Conservation (phyloP, 1,284 basidiomycete species). For the Cryptococcus neoformans region DNA sequence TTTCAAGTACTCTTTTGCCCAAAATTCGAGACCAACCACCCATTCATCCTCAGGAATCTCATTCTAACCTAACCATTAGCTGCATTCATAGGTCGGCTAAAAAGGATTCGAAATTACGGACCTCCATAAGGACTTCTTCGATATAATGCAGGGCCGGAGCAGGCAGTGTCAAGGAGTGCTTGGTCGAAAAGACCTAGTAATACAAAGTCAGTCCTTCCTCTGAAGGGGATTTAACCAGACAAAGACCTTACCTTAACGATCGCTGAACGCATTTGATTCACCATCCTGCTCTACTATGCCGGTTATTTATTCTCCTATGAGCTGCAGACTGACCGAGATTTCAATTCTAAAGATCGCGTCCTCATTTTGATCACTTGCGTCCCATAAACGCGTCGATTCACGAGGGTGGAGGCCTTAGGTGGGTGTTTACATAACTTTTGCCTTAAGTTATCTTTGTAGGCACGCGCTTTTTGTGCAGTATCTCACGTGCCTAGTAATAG, state of each 20-base stretch:
- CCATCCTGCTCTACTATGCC: slow-evolving; percentile 23
- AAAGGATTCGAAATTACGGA: slow-evolving; percentile 9
- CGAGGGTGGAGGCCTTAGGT: no score
- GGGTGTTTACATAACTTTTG: no score
- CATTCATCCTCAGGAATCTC: slow-evolving; percentile 60
- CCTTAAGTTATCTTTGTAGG: no score
- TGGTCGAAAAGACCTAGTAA: slow-evolving; percentile 49
- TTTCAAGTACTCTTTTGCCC: slow-evolving; percentile 85
- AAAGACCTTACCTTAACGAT: slow-evolving; percentile 43
- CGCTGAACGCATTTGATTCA: slow-evolving; percentile 39
- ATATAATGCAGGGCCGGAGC: slow-evolving; percentile 46
- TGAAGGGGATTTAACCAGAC: background rate
- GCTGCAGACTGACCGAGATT: no score
- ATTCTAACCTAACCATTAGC: slow-evolving; percentile 48
- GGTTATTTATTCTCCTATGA: background rate
- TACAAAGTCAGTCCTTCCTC: background rate
- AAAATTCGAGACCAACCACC: slow-evolving; percentile 67
- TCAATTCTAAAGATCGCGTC: no score
- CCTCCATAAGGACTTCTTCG: slow-evolving; percentile 45
- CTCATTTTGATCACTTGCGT: no score
- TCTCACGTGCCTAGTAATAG: no score
- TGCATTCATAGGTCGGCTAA: background rate
- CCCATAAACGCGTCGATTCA: no score
- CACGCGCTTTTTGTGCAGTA: no score
- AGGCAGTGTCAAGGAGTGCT: slow-evolving; percentile 49